A percentile compares a stretch with the other conserved stretches of the same genome.
phyloP scores from a whole-genome alignment of 2,329 filamentous ascomycete species.

The Volutella citrinella region DNA sequence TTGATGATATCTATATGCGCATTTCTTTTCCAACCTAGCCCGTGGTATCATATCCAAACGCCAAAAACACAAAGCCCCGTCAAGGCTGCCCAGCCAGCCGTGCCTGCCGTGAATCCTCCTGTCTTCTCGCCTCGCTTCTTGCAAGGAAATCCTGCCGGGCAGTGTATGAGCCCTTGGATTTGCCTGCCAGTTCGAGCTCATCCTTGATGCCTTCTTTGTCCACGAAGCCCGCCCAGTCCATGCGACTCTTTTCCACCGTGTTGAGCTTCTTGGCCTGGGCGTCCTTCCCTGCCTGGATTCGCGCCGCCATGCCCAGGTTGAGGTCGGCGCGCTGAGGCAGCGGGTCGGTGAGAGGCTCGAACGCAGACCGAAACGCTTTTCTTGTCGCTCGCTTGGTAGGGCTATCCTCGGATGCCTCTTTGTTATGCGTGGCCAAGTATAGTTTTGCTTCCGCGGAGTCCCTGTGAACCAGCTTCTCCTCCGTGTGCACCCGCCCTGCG shows the following conservation, averaged over 20 bases:
- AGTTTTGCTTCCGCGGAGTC: slow-evolving; percentile 65
- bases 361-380: slow-evolving; percentile 59
- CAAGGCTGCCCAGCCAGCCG: slow-evolving; percentile 41
- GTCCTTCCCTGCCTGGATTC: slow-evolving; percentile 46
- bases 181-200: slow-evolving; percentile 62
- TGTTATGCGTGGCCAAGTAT: slow-evolving; percentile 53
- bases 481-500: slow-evolving; percentile 67
- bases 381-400: slow-evolving; percentile 44
- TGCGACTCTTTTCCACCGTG: slow-evolving; percentile 68
- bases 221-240: slow-evolving; percentile 72
- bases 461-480: slow-evolving; percentile 66
- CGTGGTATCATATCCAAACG: slow-evolving; percentile 27
- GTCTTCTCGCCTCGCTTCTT: slow-evolving; percentile 59
- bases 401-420: slow-evolving; percentile 23
- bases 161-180: slow-evolving; percentile 62
- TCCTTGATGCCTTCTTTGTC: slow-evolving; percentile 70
- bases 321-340: slow-evolving; percentile 50
- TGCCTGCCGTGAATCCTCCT: slow-evolving; percentile 57
- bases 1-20: no score
- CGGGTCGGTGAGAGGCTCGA: slow-evolving; percentile 54
- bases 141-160: slow-evolving; percentile 63
- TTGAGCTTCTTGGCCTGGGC: slow-evolving; percentile 63
- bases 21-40: no score
- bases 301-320: slow-evolving; percentile 52
- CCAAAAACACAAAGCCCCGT: slow-evolving; percentile 6